Conservation (phyloP, 306 rosid species). For the Quercus berberidifolia region DNA sequence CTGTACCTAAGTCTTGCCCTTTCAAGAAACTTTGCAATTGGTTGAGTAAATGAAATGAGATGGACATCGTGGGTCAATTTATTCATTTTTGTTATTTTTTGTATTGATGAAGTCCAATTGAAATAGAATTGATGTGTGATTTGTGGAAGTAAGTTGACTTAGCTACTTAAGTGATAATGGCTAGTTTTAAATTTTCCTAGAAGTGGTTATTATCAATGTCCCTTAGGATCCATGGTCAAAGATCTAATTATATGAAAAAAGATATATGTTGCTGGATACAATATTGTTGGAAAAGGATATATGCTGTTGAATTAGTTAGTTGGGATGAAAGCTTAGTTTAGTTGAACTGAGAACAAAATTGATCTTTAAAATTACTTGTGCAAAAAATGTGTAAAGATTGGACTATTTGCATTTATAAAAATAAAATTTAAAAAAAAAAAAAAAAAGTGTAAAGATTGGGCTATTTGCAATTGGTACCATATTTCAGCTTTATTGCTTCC, state of each 20-base stretch:
- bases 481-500: background rate
- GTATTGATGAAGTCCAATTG: background rate
- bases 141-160: background rate
- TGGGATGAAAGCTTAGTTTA: background rate
- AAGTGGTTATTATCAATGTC: background rate
- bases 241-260: background rate
- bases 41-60: background rate
- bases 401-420: background rate
- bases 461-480: background rate
- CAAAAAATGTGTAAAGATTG: background rate
- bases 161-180: background rate
- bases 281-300: background rate
- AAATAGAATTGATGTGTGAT: background rate
- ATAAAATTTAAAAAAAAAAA: too few species aligned
- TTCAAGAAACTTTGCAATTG: background rate
- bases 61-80: background rate
- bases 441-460: background rate
- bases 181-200: background rate
- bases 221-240: too few species aligned
- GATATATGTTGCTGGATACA: background rate
- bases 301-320: background rate
- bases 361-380: background rate
- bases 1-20: too few species aligned
- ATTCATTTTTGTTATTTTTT: background rate
- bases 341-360: background rate